Percentiles rank a stretch among this genome's conserved stretches.
These are phyloP conservation scores for Juncus inflexus DNA, from an alignment of 176 grass and related monocot genomes.

Conservation along the genomic window DNA sequence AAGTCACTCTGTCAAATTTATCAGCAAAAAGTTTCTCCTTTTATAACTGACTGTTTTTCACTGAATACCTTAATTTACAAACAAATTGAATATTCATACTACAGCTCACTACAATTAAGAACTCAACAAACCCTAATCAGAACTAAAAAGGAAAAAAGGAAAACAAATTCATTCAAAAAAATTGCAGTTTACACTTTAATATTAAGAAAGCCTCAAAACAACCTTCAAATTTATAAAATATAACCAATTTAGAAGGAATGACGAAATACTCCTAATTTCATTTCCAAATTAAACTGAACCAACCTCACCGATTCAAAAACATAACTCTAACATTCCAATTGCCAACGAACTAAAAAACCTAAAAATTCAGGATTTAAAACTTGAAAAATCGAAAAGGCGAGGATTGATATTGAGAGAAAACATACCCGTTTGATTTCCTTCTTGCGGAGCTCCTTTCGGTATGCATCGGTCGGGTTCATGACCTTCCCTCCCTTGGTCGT, in stretches of 20 bases:
- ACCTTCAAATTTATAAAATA: background rate
- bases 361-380: constrained; percentile 9
- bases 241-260: background rate
- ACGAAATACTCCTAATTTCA: background rate
- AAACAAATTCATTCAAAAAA: no score
- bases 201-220: background rate
- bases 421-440: constrained; percentile 96
- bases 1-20: no score
- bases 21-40: no score
- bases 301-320: background rate
- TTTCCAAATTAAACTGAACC: background rate
- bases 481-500: constrained; percentile 96
- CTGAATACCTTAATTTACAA: no score
- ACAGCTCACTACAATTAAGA: no score
- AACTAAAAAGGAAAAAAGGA: no score
- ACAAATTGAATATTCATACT: no score
- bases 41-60: no score
- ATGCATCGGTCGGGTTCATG: constrained; percentile 97
- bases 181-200: no score
- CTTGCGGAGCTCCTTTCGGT: constrained; percentile 87
- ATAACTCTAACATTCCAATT: no score
- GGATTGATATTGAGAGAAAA: background rate
- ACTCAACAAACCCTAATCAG: no score
- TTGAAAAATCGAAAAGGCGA: background rate
- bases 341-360: no score